phyloP scores from a whole-genome alignment of 768 basidiomycete genomes.

The Multifurca ochricompacta region DNA sequence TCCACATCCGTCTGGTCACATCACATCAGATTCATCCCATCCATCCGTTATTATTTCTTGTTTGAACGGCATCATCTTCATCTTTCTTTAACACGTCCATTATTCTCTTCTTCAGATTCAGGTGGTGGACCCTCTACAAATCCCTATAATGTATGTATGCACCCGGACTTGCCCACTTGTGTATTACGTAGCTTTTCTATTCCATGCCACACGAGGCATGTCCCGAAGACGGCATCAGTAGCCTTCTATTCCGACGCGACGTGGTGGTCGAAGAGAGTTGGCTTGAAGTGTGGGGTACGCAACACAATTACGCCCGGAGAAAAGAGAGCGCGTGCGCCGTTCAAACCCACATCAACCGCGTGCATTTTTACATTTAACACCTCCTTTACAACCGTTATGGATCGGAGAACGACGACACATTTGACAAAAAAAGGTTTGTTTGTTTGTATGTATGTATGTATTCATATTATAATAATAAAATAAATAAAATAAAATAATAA shows the following conservation, averaged over 20 bases:
- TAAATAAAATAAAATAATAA: too few relatives aligned
- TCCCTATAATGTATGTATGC: background rate
- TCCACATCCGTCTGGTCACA: too few relatives aligned
- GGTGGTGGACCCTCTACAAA: constrained; percentile 6
- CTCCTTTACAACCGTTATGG: background rate
- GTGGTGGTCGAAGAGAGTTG: background rate
- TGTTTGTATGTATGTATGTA: too few relatives aligned
- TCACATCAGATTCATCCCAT: too few relatives aligned
- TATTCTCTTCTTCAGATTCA: too few relatives aligned
- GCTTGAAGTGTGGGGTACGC: constrained; percentile 9
- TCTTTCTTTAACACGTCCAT: too few relatives aligned
- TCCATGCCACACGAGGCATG: constrained; percentile 4
- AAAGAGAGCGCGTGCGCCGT: background rate
- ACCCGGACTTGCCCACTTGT: background rate
- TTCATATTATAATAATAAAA: too few relatives aligned
- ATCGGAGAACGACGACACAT: too few relatives aligned
- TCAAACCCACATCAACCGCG: constrained; percentile 9
- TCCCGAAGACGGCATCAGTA: constrained; percentile 3
- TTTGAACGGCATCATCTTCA: too few relatives aligned
- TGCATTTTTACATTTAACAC: constrained; percentile 14
- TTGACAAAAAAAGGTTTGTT: background rate
- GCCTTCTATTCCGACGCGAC: background rate
- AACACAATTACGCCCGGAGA: constrained; percentile 10
- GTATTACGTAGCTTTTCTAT: constrained; percentile 10
- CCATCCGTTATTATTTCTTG: background rate